Evolutionary conservation across 495 filamentous ascomycete genomes (phyloP), one percentile per base, ranked within the genome.

Genomic region (Talaromyces proteolyticus): DNA sequence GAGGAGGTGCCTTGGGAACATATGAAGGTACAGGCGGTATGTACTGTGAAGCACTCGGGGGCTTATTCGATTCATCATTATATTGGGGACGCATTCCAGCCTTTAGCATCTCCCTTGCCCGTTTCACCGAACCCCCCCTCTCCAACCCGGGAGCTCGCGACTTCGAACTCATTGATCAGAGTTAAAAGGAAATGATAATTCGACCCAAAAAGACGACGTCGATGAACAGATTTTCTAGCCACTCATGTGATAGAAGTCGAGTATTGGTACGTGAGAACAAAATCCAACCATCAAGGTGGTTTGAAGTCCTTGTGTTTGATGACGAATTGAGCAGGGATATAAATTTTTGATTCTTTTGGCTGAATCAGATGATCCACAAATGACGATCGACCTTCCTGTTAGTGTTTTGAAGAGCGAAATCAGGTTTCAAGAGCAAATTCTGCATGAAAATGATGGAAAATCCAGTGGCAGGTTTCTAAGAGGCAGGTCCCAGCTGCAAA

Each of bases 21-120:
- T 10, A 34, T 10, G 29, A 14, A 34, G 29, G 29, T 14, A 34
- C 29, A 1, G 29, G 29, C 8, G 29, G 29, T n/a, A n/a, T n/a
- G 14, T 34, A 10, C 29, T 34, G 29, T 10, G 29, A 2, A 34
- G 8, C 29, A 49, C 34, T 21, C 12, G n/a, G n/a, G n/a, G n/a
- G n/a, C n/a, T n/a, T n/a, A n/a, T n/a, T n/a, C n/a, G n/a, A n/a
- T n/a, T n/a, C n/a, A n/a, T 40, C 49, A 57, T 60, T 57, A 50
- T 53, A 50, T 59, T 56, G 56, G 52, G 64, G 69, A 29, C 67
- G 76, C 46, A 62, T 61, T 51, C 74, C 75, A 34, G 77, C 74
- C 45, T 74, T 65, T 53, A 79, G 60, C 61, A 79, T 66, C 55
- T 81, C 74, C 60, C 69, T 77, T 36, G 68, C 76, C 50, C 67